Conservation (phyloP, 2,329 filamentous ascomycete genomes). For the Trichoderma aggressivum region DNA sequence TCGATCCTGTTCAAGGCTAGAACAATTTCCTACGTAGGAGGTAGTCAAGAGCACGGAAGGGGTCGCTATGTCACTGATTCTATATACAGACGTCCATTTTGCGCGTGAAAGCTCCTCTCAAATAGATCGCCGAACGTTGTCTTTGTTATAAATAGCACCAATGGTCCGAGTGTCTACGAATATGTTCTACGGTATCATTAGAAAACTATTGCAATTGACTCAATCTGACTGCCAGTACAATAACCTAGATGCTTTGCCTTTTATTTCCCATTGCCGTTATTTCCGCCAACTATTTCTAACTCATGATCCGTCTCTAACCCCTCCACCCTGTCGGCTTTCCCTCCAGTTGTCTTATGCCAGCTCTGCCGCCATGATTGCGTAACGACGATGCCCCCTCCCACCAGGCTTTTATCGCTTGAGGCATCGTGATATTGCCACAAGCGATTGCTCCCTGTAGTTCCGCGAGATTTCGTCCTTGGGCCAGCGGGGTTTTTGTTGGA, state of each 20-base stretch:
- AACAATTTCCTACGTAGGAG: background rate
- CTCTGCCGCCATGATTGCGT: background rate
- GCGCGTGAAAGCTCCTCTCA: background rate
- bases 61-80: too few species aligned
- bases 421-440: background rate
- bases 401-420: background rate
- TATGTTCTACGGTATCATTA: background rate
- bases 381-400: background rate
- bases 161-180: background rate
- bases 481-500: background rate
- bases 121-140: background rate
- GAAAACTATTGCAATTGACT: background rate
- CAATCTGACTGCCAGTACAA: background rate
- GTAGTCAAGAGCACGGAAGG: background rate
- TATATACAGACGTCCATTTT: background rate
- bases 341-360: background rate
- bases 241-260: background rate
- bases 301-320: background rate
- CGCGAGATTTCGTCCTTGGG: background rate
- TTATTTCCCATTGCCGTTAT: background rate
- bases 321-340: background rate
- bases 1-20: background rate
- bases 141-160: background rate
- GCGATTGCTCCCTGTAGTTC: background rate
- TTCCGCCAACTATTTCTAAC: background rate